Percentiles rank a stretch among this genome's conserved stretches.
Evolutionary conservation across 2,329 filamentous ascomycete species (phyloP).

Genomic region (Laburnicola sp.): DNA sequence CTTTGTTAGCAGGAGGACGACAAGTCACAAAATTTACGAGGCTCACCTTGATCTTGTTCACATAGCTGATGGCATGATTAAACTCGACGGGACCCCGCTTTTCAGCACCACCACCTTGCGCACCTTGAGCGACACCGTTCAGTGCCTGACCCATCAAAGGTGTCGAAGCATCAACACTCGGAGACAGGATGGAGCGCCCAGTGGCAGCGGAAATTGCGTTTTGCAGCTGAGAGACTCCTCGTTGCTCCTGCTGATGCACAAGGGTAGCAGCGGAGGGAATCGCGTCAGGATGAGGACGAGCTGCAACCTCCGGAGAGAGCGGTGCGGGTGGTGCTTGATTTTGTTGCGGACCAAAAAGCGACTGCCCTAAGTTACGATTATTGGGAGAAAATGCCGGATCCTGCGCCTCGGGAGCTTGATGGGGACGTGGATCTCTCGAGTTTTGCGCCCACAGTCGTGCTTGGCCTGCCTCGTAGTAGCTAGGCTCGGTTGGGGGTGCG

Average conservation of each 20-base stretch:
- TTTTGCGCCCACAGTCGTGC: constrained; percentile 47
- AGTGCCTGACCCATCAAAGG: constrained; percentile 60
- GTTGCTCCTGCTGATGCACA: constrained; percentile 66
- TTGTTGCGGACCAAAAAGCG: constrained; percentile 42
- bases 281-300: constrained; percentile 43
- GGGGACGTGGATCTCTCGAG: constrained; percentile 18
- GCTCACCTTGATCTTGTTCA: constrained; percentile 97
- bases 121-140: constrained; percentile 64
- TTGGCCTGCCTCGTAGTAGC: constrained; percentile 42
- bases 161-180: constrained; percentile 50
- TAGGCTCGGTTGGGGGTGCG: constrained; percentile 48
- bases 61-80: constrained; percentile 98
- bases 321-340: constrained; percentile 38
- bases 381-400: constrained; percentile 50
- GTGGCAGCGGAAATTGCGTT: constrained; percentile 64
- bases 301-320: constrained; percentile 42
- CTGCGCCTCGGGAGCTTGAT: constrained; percentile 37
- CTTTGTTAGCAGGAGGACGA: constrained; percentile 14
- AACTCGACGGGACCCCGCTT: constrained; percentile 96
- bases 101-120: constrained; percentile 61
- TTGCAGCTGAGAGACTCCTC: constrained; percentile 67
- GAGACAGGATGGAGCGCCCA: constrained; percentile 58
- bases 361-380: constrained; percentile 48
- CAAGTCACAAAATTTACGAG: not conserved
- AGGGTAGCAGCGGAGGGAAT: constrained; percentile 49